Percentiles rank a stretch among this genome's conserved stretches.
Evolutionary conservation across 1,139 yeast genomes (phyloP).

Genomic region (Lizanozyma gosingica): DNA sequence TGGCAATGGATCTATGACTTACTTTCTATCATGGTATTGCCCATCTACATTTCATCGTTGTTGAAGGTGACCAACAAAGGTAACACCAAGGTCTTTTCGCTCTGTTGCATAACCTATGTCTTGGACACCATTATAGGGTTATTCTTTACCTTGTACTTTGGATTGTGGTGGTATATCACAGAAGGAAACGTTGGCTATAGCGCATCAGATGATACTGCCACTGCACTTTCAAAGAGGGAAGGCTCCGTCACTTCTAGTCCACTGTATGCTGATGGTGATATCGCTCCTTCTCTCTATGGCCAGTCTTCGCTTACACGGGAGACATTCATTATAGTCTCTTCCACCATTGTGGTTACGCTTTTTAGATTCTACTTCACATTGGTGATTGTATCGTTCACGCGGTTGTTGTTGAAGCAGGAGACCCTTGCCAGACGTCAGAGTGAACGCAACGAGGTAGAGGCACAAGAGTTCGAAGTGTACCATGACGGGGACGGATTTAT

Average conservation of each 20-base stretch:
- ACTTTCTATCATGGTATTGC: constrained; percentile 52
- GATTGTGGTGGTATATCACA: constrained; percentile 62
- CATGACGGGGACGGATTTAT: not conserved
- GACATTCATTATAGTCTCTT: constrained; percentile 45
- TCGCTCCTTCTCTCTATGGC: not conserved
- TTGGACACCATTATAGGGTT: constrained; percentile 61
- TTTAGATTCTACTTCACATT: constrained; percentile 60
- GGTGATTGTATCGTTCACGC: constrained; percentile 52
- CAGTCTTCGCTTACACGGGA: not conserved
- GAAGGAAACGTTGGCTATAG: constrained; percentile 16
- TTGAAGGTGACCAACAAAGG: constrained; percentile 22
- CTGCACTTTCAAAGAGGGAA: constrained; percentile 4
- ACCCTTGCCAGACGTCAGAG: not conserved
- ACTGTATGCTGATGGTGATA: not conserved
- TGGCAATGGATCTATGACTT: constrained; percentile 80
- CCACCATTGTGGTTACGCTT: constrained; percentile 45
- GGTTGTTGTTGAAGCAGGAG: not conserved
- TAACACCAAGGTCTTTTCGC: constrained; percentile 40
- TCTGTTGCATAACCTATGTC: constrained; percentile 54
- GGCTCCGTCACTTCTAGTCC: constrained; percentile 2
- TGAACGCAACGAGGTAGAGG: not conserved
- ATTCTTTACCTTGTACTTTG: constrained; percentile 66
- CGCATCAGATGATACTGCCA: constrained; percentile 3
- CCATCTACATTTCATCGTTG: constrained; percentile 61
- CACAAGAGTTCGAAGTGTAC: not conserved